These are phyloP conservation scores for Acorus calamus DNA, from an alignment of 106 monocot genomes.

Conservation along the genomic window DNA sequence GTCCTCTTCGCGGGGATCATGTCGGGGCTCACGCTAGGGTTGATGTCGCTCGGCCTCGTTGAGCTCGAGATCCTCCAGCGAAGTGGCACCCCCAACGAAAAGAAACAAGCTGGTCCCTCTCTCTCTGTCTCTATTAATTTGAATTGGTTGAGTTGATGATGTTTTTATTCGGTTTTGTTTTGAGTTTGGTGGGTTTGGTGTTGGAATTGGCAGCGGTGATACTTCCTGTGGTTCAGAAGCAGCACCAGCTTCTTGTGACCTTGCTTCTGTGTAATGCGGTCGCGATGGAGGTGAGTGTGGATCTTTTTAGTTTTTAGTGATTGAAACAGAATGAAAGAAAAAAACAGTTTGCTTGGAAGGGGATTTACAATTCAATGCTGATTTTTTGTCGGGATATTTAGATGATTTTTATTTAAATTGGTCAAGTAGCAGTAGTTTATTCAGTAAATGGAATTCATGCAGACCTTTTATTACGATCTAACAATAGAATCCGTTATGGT, in stretches of 20 bases:
- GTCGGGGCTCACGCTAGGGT: conserved; percentile 90
- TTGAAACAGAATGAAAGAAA: background rate
- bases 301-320: background rate
- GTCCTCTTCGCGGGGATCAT: conserved; percentile 97
- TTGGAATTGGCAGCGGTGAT: conserved; percentile 43
- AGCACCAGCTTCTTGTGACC: conserved; percentile 96
- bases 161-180: background rate
- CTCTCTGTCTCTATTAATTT: conserved; percentile 1
- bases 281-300: conserved; percentile 72
- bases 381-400: no score
- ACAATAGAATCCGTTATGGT: no score
- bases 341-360: no score
- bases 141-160: background rate
- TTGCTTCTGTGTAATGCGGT: conserved; percentile 90
- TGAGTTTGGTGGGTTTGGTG: background rate
- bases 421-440: no score
- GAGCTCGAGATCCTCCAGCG: conserved; percentile 97
- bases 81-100: conserved; percentile 70
- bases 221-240: conserved; percentile 93
- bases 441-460: no score
- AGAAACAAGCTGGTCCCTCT: conserved; percentile 69
- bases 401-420: no score
- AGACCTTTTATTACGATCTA: no score
- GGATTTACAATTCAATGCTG: no score
- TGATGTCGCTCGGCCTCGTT: conserved; percentile 96